Base-by-base conservation (phyloP, 2,329 filamentous ascomycete species). In the Fusarium hostae region DNA sequence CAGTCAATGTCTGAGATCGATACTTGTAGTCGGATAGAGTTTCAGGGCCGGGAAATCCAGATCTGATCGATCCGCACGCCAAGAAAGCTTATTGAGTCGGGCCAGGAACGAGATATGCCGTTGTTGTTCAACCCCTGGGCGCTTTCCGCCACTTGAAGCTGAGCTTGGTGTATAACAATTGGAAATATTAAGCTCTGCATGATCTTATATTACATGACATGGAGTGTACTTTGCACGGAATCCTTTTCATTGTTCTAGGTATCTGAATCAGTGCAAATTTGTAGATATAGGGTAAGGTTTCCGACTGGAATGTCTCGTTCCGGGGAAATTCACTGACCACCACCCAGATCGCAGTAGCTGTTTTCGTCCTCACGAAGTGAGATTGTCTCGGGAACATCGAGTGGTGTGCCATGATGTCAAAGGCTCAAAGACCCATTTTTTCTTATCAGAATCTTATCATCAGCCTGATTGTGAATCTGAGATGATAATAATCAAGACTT, bases 41-140 rank as follows among this genome's bases (percentile, higher is more conserved):
- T 72, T 32, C n/a, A 41, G 54, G 43, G n/a, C 44, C 28, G 9
- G 34, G 12, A 44, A 66, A 30, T 30, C 26, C 22, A 60, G 59
- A 68, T 58, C 37, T 40, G 34, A 35, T 69, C 26, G 44, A 28
- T 40, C 28, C 20, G 0, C 18, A 11, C 22, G 37, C 68, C 60
- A 61, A 22, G 11, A 43, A 41, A 20, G 9, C 30, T 55, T 45
- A 10, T 40, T 15, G 20, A 22, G 5, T 28, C 15, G 35, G 22
- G 50, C 37, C 68, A 72, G 68, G 63, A 60, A 71, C 48, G 28
- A 54, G 8, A 48, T 11, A 43, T 63, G 30, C 43, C 26, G 48
- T 59, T 40, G 44, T 12, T n/a, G 24, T 35, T 24, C 24, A 18
- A 9, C 41, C 63, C 68, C 48, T 71, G 54, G 30, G 44, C 26